Conservation (phyloP, 257 asterid species). For the Solanum raphanifolium region DNA sequence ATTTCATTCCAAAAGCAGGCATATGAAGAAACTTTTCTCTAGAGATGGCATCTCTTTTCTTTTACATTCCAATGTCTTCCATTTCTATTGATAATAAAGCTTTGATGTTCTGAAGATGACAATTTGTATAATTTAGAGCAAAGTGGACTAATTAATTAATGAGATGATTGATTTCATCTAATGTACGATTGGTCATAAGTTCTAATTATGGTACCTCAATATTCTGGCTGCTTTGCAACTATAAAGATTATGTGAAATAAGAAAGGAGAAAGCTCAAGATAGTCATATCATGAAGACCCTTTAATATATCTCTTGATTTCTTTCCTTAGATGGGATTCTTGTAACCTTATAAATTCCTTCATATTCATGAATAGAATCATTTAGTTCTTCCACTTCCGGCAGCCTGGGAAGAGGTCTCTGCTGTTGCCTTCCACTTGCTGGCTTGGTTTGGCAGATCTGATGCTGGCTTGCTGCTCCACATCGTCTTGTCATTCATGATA, state of each 20-base stretch:
- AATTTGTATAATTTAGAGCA: background rate
- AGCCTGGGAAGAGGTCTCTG: background rate
- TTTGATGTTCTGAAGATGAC: background rate
- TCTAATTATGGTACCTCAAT: background rate
- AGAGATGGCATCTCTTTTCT: background rate
- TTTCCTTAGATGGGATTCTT: background rate
- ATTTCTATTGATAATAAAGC: background rate
- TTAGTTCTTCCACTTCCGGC: background rate
- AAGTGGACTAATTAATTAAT: background rate
- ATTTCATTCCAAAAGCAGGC: background rate
- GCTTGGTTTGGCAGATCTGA: background rate
- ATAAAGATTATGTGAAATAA: background rate
- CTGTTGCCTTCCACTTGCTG: background rate
- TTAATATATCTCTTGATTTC: conserved; percentile 16
- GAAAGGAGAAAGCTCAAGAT: background rate
- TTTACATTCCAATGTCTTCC: background rate
- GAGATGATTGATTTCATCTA: background rate
- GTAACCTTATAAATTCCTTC: background rate
- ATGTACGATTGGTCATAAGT: background rate
- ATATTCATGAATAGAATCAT: background rate
- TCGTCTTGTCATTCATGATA: background rate
- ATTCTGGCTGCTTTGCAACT: background rate
- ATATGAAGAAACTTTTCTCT: background rate
- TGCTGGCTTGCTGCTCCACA: background rate
- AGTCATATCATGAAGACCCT: conserved; percentile 1